A percentile compares a stretch with the other conserved stretches of the same genome.
Evolutionary conservation across 2,329 filamentous ascomycete genomes (phyloP).

Genomic region (Teratosphaeria destructans): DNA sequence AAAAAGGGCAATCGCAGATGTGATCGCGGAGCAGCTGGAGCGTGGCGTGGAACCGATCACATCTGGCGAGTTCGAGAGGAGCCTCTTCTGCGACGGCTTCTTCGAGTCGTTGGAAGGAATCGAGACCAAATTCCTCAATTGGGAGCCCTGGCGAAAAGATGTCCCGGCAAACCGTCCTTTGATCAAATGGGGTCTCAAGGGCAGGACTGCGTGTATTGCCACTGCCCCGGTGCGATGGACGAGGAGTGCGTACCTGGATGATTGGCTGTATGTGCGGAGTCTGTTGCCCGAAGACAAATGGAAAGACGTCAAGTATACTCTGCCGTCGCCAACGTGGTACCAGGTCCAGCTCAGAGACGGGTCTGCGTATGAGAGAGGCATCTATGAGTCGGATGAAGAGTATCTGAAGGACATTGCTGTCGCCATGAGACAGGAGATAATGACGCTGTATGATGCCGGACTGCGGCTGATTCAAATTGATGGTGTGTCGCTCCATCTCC

Average conservation of each 20-base stretch:
- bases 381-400: slow-evolving; percentile 15
- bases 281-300: slow-evolving; percentile 7
- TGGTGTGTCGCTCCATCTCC: not conserved
- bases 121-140: not conserved
- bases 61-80: slow-evolving; percentile 52
- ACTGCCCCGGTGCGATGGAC: slow-evolving; percentile 13
- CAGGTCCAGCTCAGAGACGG: slow-evolving; percentile 20
- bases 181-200: slow-evolving; percentile 10
- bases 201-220: slow-evolving; percentile 13
- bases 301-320: slow-evolving; percentile 16
- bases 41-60: slow-evolving; percentile 52
- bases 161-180: slow-evolving; percentile 15
- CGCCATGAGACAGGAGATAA: slow-evolving; percentile 14
- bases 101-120: slow-evolving; percentile 16
- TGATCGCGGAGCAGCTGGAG: slow-evolving; percentile 52
- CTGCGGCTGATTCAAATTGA: slow-evolving; percentile 16
- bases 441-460: slow-evolving; percentile 14
- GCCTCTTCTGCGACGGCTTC: slow-evolving; percentile 19
- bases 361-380: slow-evolving; percentile 15
- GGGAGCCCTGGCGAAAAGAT: slow-evolving; percentile 13
- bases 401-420: slow-evolving; percentile 19
- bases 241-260: slow-evolving; percentile 13
- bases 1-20: slow-evolving; percentile 51
- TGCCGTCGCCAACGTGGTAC: slow-evolving; percentile 21
- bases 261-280: slow-evolving; percentile 13